Percentiles rank a stretch among this genome's conserved stretches.
Conservation (phyloP, 768 basidiomycete species). For the Amanita exitialis region DNA sequence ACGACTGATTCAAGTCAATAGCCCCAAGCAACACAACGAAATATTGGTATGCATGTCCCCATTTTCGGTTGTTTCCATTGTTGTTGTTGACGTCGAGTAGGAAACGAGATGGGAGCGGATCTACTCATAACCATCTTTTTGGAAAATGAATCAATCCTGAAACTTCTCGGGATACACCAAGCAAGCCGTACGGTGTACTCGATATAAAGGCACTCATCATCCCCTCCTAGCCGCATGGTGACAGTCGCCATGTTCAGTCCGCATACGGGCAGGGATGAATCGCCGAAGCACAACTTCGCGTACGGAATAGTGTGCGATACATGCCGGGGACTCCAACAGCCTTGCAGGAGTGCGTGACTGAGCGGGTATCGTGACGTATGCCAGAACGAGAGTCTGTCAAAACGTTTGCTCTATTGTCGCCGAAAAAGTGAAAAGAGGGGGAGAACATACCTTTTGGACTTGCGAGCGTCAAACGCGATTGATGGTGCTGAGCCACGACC, state of each 20-base stretch:
- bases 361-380: conserved; percentile 90
- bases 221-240: no score
- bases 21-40: no score
- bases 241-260: conserved; percentile 42
- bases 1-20: no score
- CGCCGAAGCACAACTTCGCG: conserved; percentile 77
- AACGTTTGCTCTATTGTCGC: not conserved
- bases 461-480: conserved; percentile 95
- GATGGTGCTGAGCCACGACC: conserved; percentile 96
- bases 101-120: no score
- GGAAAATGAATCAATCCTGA: no score
- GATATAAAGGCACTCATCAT: no score
- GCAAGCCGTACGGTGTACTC: no score
- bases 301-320: conserved; percentile 67
- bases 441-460: conserved; percentile 74
- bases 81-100: no score
- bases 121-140: no score
- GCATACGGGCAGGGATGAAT: conserved; percentile 89
- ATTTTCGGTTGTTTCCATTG: no score
- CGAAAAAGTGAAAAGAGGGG: not conserved
- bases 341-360: conserved; percentile 40
- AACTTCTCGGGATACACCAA: no score
- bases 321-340: conserved; percentile 59
- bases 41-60: no score
- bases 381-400: conserved; percentile 73